Evolutionary conservation across 1,139 yeast genomes (phyloP).

Genomic region (Yamadazyma diddensiae): DNA sequence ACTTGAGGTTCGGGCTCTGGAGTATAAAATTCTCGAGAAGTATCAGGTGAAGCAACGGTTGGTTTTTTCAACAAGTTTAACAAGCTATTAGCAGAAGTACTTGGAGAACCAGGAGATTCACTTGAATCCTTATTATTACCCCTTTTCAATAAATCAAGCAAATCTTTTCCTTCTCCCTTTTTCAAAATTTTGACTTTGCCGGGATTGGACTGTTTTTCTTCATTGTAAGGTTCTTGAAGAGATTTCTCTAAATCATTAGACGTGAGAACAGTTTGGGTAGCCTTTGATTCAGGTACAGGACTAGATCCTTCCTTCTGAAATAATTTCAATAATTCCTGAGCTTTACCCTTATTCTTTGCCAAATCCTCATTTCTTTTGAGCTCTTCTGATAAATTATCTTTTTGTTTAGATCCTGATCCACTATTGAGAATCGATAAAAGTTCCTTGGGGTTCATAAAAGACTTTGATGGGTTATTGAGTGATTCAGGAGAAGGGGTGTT

Average conservation of each 20-base stretch:
- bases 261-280: neutral
- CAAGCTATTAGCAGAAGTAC: conserved; percentile 11
- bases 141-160: conserved; percentile 17
- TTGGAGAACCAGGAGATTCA: conserved; percentile 3
- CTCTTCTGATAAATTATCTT: conserved; percentile 11
- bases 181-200: conserved; percentile 13
- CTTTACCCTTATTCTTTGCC: conserved; percentile 32
- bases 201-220: conserved; percentile 9
- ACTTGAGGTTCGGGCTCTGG: neutral
- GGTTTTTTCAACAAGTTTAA: conserved; percentile 10
- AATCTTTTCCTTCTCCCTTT: conserved; percentile 4
- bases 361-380: conserved; percentile 16
- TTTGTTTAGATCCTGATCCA: conserved; percentile 19
- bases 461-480: conserved; percentile 38
- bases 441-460: conserved; percentile 47
- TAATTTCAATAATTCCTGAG: conserved; percentile 38
- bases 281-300: neutral
- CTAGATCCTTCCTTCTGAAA: conserved; percentile 18
- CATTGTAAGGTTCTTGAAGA: conserved; percentile 6
- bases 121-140: conserved; percentile 5
- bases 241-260: conserved; percentile 25
- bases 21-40: neutral
- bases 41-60: conserved; percentile 3
- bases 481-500: conserved; percentile 43
- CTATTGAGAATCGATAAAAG: conserved; percentile 49